A percentile compares a stretch with the other conserved stretches of the same genome.
Evolutionary conservation across 192 early-diverging fungal species (phyloP).

Genomic region (Paraglomus brasilianum): DNA sequence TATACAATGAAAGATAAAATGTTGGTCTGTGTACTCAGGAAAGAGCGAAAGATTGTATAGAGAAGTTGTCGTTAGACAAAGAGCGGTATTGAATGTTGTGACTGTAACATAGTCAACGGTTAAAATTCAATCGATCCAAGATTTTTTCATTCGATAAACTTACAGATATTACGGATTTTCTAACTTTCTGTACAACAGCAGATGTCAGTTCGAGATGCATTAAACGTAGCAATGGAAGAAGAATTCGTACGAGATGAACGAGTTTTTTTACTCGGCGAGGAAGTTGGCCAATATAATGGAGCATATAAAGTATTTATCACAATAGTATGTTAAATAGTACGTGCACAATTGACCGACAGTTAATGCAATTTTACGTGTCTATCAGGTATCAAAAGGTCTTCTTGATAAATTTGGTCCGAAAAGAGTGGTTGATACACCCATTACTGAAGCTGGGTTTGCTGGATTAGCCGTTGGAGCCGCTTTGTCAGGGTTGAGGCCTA

Average conservation of each 20-base stretch:
- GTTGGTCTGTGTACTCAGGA: too few species aligned
- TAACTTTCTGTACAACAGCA: constrained; percentile 33
- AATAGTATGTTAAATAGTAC: not conserved
- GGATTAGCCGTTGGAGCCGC: constrained; percentile 95
- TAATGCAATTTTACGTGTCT: not conserved
- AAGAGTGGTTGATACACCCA: constrained; percentile 97
- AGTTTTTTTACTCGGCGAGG: constrained; percentile 94
- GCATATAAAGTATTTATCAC: constrained; percentile 87
- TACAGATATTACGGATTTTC: too few species aligned
- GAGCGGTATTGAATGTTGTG: too few species aligned
- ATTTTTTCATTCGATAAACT: too few species aligned
- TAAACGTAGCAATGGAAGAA: constrained; percentile 97
- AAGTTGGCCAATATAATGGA: constrained; percentile 99
- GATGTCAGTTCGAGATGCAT: constrained; percentile 96
- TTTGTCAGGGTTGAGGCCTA: constrained; percentile 88
- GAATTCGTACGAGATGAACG: constrained; percentile 91
- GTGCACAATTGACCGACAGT: not conserved
- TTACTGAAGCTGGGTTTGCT: constrained; percentile 97
- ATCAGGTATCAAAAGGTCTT: constrained; percentile 91
- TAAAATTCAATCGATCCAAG: too few species aligned
- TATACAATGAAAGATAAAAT: too few species aligned
- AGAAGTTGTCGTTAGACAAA: too few species aligned
- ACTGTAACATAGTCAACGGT: too few species aligned
- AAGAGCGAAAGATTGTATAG: too few species aligned
- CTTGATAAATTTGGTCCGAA: constrained; percentile 96